A percentile compares a stretch with the other conserved stretches of the same genome.
These are phyloP conservation scores for Xylariaceae sp. DNA, from an alignment of 2,329 filamentous ascomycete species.

Conservation along the genomic window DNA sequence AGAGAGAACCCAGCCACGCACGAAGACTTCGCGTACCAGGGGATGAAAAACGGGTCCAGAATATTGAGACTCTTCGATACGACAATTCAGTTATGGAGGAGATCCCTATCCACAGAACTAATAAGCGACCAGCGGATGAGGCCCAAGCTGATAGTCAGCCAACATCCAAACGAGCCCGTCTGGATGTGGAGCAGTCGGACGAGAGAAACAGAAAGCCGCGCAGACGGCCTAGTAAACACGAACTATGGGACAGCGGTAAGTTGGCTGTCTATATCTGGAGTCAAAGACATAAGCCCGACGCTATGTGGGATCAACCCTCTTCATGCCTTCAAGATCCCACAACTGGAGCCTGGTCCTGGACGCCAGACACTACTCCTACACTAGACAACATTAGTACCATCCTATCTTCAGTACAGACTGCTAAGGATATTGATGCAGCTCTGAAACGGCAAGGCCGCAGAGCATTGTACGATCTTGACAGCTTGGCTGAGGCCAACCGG, in stretches of 20 bases:
- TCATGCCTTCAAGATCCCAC: constrained; percentile 24
- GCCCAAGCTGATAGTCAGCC: constrained; percentile 17
- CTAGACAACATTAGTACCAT: constrained; percentile 18
- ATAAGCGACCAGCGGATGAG: constrained; percentile 23
- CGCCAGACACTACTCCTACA: constrained; percentile 15
- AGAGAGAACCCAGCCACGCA: constrained; percentile 14
- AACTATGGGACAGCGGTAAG: constrained; percentile 27
- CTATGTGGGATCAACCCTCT: constrained; percentile 22
- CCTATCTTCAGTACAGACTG: constrained; percentile 22
- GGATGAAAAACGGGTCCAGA: constrained; percentile 25
- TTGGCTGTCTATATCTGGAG: constrained; percentile 29
- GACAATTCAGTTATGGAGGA: constrained; percentile 30
- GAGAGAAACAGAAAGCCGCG: constrained; percentile 13
- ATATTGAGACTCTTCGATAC: constrained; percentile 28
- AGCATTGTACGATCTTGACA: neutral
- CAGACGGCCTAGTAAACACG: constrained; percentile 18
- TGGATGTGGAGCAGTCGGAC: constrained; percentile 12
- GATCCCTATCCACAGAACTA: constrained; percentile 13
- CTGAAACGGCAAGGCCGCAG: constrained; percentile 13
- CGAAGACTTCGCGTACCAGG: constrained; percentile 13
- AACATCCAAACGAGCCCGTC: constrained; percentile 18
- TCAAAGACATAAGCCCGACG: constrained; percentile 22
- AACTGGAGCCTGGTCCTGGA: constrained; percentile 26
- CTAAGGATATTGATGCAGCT: constrained; percentile 18
- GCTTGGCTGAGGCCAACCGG: neutral